Conservation (phyloP, 306 rosid species). For the Dicorynia guianensis region DNA sequence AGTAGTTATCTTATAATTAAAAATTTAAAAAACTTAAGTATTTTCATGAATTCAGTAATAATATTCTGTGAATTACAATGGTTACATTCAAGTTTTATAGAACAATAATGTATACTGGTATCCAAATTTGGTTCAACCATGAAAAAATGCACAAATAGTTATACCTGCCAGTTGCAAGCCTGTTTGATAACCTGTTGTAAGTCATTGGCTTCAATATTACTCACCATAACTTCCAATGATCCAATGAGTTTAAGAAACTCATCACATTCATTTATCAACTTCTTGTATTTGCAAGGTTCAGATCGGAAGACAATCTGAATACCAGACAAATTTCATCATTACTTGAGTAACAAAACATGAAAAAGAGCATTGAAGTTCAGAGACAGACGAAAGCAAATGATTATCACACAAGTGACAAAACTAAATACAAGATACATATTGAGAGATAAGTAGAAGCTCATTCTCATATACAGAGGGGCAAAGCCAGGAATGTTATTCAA, state of each 20-base stretch:
- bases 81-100: background rate
- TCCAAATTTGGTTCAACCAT: conserved; percentile 19
- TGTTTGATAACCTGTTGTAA: conserved; percentile 52
- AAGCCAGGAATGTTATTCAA: too few species aligned
- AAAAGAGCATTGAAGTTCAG: background rate
- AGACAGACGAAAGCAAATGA: background rate
- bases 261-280: conserved; percentile 67
- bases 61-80: background rate
- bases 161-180: conserved; percentile 82
- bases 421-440: background rate
- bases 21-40: conserved; percentile 28
- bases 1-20: conserved; percentile 7
- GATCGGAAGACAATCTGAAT: conserved; percentile 78
- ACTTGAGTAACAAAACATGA: conserved; percentile 8
- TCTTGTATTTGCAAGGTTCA: conserved; percentile 69
- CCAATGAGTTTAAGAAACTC: conserved; percentile 64
- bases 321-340: conserved; percentile 28
- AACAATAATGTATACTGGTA: background rate
- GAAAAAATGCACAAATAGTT: background rate
- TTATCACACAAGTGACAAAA: background rate
- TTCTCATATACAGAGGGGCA: too few species aligned
- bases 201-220: conserved; percentile 50
- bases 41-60: conserved; percentile 2
- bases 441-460: too few species aligned
- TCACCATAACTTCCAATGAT: conserved; percentile 51